Conservation (phyloP, 176 grass and related monocot genomes). For the Ensete glaucum region DNA sequence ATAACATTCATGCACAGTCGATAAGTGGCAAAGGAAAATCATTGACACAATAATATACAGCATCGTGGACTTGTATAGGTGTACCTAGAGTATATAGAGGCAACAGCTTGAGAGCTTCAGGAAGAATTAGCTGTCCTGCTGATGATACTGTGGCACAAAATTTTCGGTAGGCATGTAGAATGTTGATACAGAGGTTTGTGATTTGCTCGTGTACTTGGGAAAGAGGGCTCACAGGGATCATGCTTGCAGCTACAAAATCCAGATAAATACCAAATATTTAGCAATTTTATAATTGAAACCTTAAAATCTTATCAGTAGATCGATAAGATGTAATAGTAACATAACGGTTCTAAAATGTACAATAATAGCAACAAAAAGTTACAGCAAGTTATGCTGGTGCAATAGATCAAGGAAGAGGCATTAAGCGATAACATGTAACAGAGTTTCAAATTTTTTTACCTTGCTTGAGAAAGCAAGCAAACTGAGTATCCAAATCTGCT, state of each 20-base stretch:
- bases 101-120: slow-evolving; percentile 78
- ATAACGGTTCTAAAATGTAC: not conserved
- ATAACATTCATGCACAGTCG: too few species aligned
- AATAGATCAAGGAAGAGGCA: slow-evolving; percentile 6
- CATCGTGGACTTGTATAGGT: not conserved
- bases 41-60: not conserved
- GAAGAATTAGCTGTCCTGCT: slow-evolving; percentile 79
- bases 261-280: slow-evolving; percentile 7
- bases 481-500: slow-evolving; percentile 79
- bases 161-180: slow-evolving; percentile 76
- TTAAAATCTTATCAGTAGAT: not conserved
- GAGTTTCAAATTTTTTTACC: slow-evolving; percentile 35
- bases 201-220: slow-evolving; percentile 58
- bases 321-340: not conserved
- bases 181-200: slow-evolving; percentile 73
- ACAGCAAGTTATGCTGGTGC: not conserved
- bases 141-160: slow-evolving; percentile 71
- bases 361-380: slow-evolving; percentile 6
- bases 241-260: slow-evolving; percentile 48
- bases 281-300: not conserved
- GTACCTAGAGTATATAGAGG: slow-evolving; percentile 84
- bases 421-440: not conserved
- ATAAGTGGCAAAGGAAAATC: too few species aligned
- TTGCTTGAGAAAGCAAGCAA: slow-evolving; percentile 74
- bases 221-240: slow-evolving; percentile 38